Conservation (phyloP, 106 monocot species). For the Dendrobium nobile region DNA sequence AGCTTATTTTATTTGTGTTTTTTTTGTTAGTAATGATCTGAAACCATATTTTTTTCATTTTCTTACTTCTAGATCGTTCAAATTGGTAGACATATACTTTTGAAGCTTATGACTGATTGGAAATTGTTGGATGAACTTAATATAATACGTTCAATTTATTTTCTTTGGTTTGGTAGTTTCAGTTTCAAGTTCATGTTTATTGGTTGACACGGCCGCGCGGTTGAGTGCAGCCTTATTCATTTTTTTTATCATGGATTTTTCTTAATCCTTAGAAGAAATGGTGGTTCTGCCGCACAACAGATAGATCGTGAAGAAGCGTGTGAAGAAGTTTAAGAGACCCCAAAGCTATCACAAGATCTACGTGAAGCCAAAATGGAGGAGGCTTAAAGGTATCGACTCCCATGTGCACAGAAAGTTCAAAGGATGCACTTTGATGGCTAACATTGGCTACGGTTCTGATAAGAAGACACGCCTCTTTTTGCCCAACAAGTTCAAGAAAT, state of each 20-base stretch:
- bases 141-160: conserved; percentile 80
- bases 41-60: neutral
- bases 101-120: conserved; percentile 87
- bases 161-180: conserved; percentile 78
- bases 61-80: conserved; percentile 65
- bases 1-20: too few species aligned
- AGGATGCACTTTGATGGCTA: conserved; percentile 48
- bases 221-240: too few species aligned
- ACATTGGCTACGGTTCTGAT: conserved; percentile 55
- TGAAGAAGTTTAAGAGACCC: too few species aligned
- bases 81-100: conserved; percentile 65
- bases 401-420: conserved; percentile 57
- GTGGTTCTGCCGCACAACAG: too few species aligned
- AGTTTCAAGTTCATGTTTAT: neutral
- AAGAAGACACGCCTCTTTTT: conserved; percentile 48
- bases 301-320: too few species aligned
- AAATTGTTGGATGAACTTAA: conserved; percentile 85
- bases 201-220: too few species aligned
- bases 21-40: too few species aligned
- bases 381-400: conserved; percentile 65
- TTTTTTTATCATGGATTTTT: too few species aligned
- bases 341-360: too few species aligned
- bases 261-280: too few species aligned
- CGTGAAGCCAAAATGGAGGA: conserved; percentile 46
- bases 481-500: conserved; percentile 45